phyloP scores from a whole-genome alignment of 1,284 basidiomycete species.

The Fomitiporia mediterranea region DNA sequence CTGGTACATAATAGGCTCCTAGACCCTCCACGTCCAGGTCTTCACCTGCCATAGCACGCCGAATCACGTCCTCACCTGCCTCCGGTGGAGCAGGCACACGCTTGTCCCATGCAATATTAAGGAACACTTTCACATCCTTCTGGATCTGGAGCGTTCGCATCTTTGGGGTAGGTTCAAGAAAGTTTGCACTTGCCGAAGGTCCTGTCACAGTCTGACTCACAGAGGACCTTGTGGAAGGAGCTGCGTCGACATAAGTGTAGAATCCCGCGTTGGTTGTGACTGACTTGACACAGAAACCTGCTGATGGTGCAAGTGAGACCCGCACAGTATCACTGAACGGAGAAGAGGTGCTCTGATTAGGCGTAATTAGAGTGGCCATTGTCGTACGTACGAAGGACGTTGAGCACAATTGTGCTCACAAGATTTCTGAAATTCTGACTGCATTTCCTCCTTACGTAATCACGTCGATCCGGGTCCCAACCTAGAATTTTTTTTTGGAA shows the following conservation, averaged over 20 bases:
- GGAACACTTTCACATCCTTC: constrained; percentile 56
- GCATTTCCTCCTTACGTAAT: no score
- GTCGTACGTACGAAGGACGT: background rate
- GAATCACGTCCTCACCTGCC: constrained; percentile 50
- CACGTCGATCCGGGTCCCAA: no score
- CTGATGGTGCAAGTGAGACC: constrained; percentile 45
- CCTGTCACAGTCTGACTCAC: constrained; percentile 1
- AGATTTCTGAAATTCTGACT: no score
- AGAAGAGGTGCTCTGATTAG: background rate
- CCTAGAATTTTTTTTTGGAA: no score
- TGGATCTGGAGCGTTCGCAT: constrained; percentile 35
- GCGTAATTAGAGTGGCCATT: background rate
- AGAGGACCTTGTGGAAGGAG: constrained; percentile 4
- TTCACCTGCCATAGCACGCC: constrained; percentile 49
- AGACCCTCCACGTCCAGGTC: constrained; percentile 32
- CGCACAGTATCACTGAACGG: constrained; percentile 24
- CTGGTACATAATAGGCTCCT: constrained; percentile 55
- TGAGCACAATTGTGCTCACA: no score
- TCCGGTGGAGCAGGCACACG: constrained; percentile 63
- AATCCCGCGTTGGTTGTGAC: constrained; percentile 37
- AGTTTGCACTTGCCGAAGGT: constrained; percentile 20
- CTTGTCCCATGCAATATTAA: constrained; percentile 65
- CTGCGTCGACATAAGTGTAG: constrained; percentile 24
- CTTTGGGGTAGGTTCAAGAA: constrained; percentile 20
- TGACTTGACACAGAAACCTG: constrained; percentile 62